phyloP scores from a whole-genome alignment of 1,284 basidiomycete genomes.

The Omphalotus olearius region DNA sequence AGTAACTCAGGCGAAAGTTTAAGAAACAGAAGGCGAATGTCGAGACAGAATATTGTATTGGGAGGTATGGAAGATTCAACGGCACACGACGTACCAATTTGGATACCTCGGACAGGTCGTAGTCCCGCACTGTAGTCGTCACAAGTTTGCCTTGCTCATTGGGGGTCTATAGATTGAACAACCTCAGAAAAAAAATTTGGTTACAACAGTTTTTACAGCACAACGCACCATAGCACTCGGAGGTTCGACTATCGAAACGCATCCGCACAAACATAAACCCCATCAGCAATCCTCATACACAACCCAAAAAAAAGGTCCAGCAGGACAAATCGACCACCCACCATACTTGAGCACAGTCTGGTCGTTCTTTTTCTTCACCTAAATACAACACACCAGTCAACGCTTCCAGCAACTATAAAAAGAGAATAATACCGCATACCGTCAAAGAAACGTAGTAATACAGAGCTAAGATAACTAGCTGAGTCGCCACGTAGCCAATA shows the following conservation, averaged over 20 bases:
- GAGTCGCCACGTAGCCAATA: slow-evolving; percentile 76
- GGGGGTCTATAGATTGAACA: slow-evolving; percentile 41
- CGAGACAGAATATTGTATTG: neutral
- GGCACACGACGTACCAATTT: slow-evolving; percentile 63
- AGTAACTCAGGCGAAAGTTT: too few species aligned
- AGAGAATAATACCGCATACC: slow-evolving; percentile 34
- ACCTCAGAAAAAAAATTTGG: neutral
- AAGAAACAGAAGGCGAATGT: neutral
- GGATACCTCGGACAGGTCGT: slow-evolving; percentile 84
- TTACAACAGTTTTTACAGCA: slow-evolving; percentile 11
- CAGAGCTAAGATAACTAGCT: slow-evolving; percentile 61
- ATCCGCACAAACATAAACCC: neutral
- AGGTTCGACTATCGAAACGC: slow-evolving; percentile 47
- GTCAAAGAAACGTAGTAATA: slow-evolving; percentile 77
- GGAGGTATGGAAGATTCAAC: neutral
- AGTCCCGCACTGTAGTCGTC: slow-evolving; percentile 92
- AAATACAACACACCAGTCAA: neutral
- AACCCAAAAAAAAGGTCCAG: too few species aligned
- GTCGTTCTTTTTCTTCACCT: slow-evolving; percentile 96
- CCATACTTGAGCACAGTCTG: slow-evolving; percentile 93
- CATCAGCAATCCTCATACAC: neutral
- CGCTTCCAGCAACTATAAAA: neutral
- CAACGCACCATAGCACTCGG: slow-evolving; percentile 53
- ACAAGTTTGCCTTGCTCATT: slow-evolving; percentile 73
- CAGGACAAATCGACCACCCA: slow-evolving; percentile 30